Conservation (phyloP, 805 yeast species). For the Yarrowia sp. region DNA sequence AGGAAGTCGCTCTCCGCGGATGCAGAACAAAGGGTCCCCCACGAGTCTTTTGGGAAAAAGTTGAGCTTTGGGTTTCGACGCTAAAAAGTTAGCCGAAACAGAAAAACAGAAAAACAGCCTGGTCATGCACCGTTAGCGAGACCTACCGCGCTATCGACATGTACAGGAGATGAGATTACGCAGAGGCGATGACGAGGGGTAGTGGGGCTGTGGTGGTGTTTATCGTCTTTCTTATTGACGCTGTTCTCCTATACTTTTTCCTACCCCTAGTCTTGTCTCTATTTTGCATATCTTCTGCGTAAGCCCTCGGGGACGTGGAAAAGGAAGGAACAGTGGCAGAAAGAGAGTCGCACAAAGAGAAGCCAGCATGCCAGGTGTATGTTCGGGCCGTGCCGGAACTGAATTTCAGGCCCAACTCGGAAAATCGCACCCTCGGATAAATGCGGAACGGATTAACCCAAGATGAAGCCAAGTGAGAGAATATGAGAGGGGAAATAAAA, state of each 20-base stretch:
- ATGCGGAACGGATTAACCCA: slow-evolving; percentile 13
- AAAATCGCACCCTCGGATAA: neutral
- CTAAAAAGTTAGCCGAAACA: too few relatives aligned
- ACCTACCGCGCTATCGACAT: neutral
- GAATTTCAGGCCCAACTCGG: neutral
- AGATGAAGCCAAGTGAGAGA: too few relatives aligned
- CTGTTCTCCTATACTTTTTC: too few relatives aligned
- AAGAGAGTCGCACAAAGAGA: neutral
- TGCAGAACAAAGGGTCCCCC: neutral
- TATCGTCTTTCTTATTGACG: too few relatives aligned
- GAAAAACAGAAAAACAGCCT: too few relatives aligned
- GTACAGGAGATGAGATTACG: neutral
- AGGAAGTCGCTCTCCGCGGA: neutral
- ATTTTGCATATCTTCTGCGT: slow-evolving; percentile 9
- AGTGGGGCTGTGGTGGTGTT: too few relatives aligned
- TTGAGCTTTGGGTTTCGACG: too few relatives aligned
- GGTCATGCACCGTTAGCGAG: neutral
- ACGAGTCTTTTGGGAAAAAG: too few relatives aligned
- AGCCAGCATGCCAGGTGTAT: neutral
- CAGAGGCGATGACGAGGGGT: neutral
- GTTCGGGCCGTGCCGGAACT: slow-evolving; percentile 8
- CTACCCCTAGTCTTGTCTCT: neutral
- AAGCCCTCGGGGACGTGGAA: neutral
- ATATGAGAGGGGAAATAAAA: too few relatives aligned
- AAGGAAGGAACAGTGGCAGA: neutral